Conservation (phyloP, 2,329 filamentous ascomycete genomes). For the Rugonectria rugulosa region DNA sequence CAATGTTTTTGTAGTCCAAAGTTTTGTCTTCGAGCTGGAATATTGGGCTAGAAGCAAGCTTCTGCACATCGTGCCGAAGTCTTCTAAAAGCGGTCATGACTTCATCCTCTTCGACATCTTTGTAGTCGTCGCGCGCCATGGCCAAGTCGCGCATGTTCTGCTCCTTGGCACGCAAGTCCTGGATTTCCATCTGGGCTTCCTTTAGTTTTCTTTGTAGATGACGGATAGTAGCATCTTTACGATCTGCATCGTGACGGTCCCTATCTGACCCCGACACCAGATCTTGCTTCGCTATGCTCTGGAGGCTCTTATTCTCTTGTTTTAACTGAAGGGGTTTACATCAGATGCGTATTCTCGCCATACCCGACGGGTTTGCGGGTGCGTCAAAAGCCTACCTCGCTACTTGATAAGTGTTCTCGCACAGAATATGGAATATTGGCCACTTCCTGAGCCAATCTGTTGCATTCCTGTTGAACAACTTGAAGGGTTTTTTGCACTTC, state of each 20-base stretch:
- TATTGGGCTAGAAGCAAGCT: not conserved
- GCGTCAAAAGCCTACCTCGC: not conserved
- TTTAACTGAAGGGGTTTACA: no score
- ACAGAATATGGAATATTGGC: no score
- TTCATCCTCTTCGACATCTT: slow-evolving; percentile 1
- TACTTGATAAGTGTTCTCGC: not conserved
- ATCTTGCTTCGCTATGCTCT: not conserved
- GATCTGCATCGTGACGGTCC: not conserved
- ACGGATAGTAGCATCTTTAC: not conserved
- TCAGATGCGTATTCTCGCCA: no score
- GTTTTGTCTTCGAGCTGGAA: not conserved
- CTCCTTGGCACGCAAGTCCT: slow-evolving; percentile 8
- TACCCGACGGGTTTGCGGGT: no score
- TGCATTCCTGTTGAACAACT: no score
- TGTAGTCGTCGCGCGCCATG: not conserved
- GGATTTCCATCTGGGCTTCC: not conserved
- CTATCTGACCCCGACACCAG: no score
- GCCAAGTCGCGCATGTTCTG: slow-evolving; percentile 1
- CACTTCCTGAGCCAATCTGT: no score
- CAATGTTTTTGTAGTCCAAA: not conserved
- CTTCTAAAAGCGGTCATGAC: not conserved
- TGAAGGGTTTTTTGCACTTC: no score
- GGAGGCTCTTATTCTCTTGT: no score
- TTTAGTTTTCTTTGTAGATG: not conserved
- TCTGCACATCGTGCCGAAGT: slow-evolving; percentile 3